Evolutionary conservation across 805 yeast species (phyloP).

Genomic region (Schwanniomyces polymorphus): DNA sequence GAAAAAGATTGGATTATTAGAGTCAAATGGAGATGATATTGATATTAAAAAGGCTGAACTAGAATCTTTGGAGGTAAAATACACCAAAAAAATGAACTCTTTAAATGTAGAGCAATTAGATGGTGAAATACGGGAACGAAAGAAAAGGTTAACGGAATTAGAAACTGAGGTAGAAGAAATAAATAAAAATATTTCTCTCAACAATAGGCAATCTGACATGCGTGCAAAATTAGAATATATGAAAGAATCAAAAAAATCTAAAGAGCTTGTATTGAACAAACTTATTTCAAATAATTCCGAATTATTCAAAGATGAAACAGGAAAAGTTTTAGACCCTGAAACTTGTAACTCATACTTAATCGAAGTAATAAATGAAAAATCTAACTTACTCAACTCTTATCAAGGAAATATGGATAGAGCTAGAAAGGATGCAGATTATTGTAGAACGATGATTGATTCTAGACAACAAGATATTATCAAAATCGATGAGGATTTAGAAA

Average conservation of each 20-base stretch:
- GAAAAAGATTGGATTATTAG: conserved; percentile 34
- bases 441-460: conserved; percentile 1
- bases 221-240: conserved; percentile 53
- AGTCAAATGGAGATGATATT: conserved; percentile 47
- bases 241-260: conserved; percentile 36
- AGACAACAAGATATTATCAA: not conserved
- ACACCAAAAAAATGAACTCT: conserved; percentile 22
- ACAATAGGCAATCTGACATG: conserved; percentile 58
- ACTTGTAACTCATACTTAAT: conserved; percentile 11
- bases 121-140: conserved; percentile 35
- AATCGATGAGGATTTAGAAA: conserved; percentile 4
- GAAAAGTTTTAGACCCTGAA: conserved; percentile 12
- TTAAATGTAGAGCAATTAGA: conserved; percentile 25
- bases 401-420: not conserved
- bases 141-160: conserved; percentile 28
- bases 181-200: conserved; percentile 47
- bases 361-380: not conserved
- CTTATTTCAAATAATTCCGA: conserved; percentile 21
- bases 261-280: conserved; percentile 24
- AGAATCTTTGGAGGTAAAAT: conserved; percentile 32
- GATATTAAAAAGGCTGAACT: conserved; percentile 46
- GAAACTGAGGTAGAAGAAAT: conserved; percentile 50
- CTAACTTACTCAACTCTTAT: not conserved
- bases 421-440: not conserved
- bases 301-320: conserved; percentile 16